These are phyloP conservation scores for Pseudocercospora cruenta DNA, from an alignment of 2,329 filamentous ascomycete species.

Conservation along the genomic window DNA sequence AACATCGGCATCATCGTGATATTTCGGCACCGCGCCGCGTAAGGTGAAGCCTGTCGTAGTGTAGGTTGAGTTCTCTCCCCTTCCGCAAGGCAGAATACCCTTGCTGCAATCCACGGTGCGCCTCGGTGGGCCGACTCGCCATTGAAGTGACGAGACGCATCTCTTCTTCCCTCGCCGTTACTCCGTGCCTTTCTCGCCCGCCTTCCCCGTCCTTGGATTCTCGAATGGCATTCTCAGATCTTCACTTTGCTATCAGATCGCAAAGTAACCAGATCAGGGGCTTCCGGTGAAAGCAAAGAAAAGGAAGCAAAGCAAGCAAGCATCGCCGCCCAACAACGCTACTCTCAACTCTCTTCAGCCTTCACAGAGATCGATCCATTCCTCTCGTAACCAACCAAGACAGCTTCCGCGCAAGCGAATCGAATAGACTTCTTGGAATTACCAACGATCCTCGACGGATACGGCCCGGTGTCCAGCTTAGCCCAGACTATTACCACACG, in stretches of 20 bases:
- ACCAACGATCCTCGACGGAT: slow-evolving; percentile 1
- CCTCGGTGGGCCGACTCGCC: slow-evolving; percentile 1
- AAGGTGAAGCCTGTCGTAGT: background rate
- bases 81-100: slow-evolving; percentile 3
- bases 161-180: background rate
- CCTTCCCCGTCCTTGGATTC: slow-evolving; percentile 8
- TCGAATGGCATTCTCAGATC: background rate
- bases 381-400: slow-evolving; percentile 1
- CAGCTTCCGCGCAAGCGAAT: background rate
- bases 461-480: slow-evolving; percentile 4
- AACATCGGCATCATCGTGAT: slow-evolving; percentile 2
- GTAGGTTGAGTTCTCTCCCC: background rate
- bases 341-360: background rate
- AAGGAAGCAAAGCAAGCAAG: background rate
- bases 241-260: background rate
- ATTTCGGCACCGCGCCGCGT: background rate
- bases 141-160: background rate
- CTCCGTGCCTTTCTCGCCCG: slow-evolving; percentile 2
- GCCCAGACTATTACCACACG: slow-evolving; percentile 5
- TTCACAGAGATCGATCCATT: background rate
- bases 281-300: background rate
- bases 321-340: slow-evolving; percentile 1
- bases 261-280: background rate
- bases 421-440: slow-evolving; percentile 8
- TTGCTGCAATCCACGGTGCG: background rate